phyloP scores from a whole-genome alignment of 306 rosid genomes.

The cucumber (Cucumis sativus) region DNA sequence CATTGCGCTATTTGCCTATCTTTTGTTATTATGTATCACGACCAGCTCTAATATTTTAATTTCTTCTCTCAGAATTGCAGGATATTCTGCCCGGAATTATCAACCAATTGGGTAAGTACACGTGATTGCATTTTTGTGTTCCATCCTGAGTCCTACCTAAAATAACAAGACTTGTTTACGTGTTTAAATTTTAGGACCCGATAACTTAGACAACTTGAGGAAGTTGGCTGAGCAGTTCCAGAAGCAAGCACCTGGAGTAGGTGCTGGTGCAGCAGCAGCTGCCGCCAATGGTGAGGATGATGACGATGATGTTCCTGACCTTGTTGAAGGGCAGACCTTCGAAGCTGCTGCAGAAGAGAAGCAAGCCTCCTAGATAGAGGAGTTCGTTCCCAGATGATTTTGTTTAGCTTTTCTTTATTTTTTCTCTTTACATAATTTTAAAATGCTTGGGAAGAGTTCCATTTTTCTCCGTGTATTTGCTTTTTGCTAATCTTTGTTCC shows the following conservation, averaged over 20 bases:
- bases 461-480: slow-evolving; percentile 2
- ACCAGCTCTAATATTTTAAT: background rate
- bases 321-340: slow-evolving; percentile 74
- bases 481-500: background rate
- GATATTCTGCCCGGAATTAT: slow-evolving; percentile 90
- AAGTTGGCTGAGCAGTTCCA: slow-evolving; percentile 84
- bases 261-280: slow-evolving; percentile 21
- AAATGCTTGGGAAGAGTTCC: background rate
- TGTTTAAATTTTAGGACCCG: slow-evolving; percentile 53
- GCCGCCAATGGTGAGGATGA: slow-evolving; percentile 35
- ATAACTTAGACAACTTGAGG: slow-evolving; percentile 84
- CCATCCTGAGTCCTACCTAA: background rate
- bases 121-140: background rate
- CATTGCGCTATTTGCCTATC: no score
- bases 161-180: background rate
- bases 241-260: slow-evolving; percentile 70
- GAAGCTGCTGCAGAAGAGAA: slow-evolving; percentile 81
- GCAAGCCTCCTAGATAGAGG: slow-evolving; percentile 28
- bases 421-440: background rate
- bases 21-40: no score
- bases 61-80: slow-evolving; percentile 59
- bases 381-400: background rate
- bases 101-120: slow-evolving; percentile 67
- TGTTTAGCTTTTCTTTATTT: background rate
- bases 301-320: slow-evolving; percentile 76